Percentiles rank a stretch among this genome's conserved stretches.
These are phyloP conservation scores for Chlamydomonas incerta DNA, from an alignment of 139 green algal genomes.

Conservation along the genomic window DNA sequence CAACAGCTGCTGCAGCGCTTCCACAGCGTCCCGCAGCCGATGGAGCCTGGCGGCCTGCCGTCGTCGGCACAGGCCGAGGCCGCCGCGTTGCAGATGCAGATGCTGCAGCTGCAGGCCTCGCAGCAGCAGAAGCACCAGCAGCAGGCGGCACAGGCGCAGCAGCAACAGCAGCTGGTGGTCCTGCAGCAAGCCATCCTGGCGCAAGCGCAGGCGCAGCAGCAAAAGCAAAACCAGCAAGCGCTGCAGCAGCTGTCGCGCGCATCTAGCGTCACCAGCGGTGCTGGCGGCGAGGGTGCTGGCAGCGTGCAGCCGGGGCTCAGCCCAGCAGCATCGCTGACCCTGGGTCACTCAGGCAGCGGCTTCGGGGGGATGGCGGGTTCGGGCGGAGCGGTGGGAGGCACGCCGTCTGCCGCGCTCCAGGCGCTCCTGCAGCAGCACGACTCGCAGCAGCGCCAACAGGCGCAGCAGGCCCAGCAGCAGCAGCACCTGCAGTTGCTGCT, in stretches of 20 bases:
- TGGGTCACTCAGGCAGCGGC: too few relatives aligned
- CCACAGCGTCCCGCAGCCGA: neutral
- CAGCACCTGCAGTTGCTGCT: neutral
- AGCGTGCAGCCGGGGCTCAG: too few relatives aligned
- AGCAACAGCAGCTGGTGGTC: neutral
- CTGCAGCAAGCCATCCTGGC: slow-evolving; percentile 11
- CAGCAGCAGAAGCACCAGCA: neutral
- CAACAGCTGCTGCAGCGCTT: neutral
- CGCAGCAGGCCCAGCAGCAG: too few relatives aligned
- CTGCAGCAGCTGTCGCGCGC: neutral
- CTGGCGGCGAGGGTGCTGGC: too few relatives aligned
- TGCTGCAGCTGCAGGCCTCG: neutral
- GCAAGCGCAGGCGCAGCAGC: neutral
- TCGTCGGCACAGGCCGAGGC: neutral
- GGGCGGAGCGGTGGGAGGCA: too few relatives aligned
- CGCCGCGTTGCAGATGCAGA: neutral
- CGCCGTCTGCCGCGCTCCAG: too few relatives aligned
- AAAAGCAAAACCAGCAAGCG: neutral
- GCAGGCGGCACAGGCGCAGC: neutral
- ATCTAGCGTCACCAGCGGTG: too few relatives aligned
- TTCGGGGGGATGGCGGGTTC: too few relatives aligned
- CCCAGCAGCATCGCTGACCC: too few relatives aligned
- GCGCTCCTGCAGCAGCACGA: too few relatives aligned
- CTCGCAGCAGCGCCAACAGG: neutral
- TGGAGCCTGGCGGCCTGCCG: neutral